Conservation (phyloP, 305 asterid species). For the Rubia peregrina region DNA sequence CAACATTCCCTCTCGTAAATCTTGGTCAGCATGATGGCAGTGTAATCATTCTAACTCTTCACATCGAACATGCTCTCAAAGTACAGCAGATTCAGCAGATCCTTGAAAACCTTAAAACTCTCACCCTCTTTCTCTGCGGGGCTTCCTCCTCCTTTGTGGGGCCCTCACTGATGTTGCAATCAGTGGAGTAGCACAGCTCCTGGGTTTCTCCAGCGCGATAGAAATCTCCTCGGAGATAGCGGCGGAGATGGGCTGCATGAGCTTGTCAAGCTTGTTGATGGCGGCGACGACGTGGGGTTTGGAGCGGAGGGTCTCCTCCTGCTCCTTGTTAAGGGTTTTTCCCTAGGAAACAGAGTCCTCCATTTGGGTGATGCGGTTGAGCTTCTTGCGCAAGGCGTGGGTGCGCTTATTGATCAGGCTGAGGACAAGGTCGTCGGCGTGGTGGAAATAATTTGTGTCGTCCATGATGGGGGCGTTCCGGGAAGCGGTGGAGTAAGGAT, state of each 20-base stretch:
- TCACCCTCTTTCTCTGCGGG: slow-evolving; percentile 12
- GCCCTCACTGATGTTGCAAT: slow-evolving; percentile 1
- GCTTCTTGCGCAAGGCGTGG: slow-evolving; percentile 64
- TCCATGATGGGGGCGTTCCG: slow-evolving; percentile 29
- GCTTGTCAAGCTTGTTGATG: slow-evolving; percentile 70
- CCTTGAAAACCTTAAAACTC: slow-evolving; percentile 33
- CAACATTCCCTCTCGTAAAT: slow-evolving; percentile 87
- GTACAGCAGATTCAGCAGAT: slow-evolving; percentile 63
- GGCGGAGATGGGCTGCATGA: slow-evolving; percentile 46
- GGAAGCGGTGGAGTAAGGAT: neutral
- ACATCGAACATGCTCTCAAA: slow-evolving; percentile 79
- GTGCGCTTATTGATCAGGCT: slow-evolving; percentile 66
- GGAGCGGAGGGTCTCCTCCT: slow-evolving; percentile 58
- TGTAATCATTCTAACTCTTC: slow-evolving; percentile 33
- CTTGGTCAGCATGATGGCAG: slow-evolving; percentile 67
- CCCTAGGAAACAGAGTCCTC: slow-evolving; percentile 64
- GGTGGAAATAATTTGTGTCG: slow-evolving; percentile 33
- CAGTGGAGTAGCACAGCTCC: neutral
- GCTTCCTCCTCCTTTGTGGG: slow-evolving; percentile 8
- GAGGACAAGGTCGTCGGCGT: slow-evolving; percentile 59
- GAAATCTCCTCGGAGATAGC: slow-evolving; percentile 44
- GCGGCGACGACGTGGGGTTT: slow-evolving; percentile 50
- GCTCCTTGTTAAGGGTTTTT: slow-evolving; percentile 66
- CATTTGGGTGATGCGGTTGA: slow-evolving; percentile 66
- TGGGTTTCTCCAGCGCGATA: neutral